Conservation (phyloP, 257 asterid genomes). For the Ajuga chamaepitys region DNA sequence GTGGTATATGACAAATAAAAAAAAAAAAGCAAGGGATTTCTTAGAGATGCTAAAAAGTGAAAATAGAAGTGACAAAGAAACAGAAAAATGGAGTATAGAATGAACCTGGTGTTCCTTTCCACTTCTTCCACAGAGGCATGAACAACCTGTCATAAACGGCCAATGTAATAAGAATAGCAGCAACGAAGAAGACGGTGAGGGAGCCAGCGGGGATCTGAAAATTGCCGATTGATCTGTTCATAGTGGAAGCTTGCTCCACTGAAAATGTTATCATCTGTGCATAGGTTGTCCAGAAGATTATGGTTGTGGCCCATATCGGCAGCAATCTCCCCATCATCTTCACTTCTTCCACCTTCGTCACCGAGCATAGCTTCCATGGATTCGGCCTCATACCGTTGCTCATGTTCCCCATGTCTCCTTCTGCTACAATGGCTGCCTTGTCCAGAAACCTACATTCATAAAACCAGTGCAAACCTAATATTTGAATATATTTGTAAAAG, state of each 20-base stretch:
- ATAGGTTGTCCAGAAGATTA: slow-evolving; percentile 86
- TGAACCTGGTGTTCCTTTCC: slow-evolving; percentile 84
- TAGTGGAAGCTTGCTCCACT: slow-evolving; percentile 85
- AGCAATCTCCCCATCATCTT: slow-evolving; percentile 76
- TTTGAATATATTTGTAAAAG: no score
- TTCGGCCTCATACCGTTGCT: slow-evolving; percentile 30
- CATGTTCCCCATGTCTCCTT: slow-evolving; percentile 40
- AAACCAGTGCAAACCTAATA: no score
- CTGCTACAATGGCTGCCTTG: slow-evolving; percentile 72
- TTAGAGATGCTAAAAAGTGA: no score
- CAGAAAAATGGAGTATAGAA: no score
- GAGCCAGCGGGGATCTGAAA: slow-evolving; percentile 91
- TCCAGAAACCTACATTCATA: slow-evolving; percentile 45
- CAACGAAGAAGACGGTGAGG: slow-evolving; percentile 80
- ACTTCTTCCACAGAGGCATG: slow-evolving; percentile 77
- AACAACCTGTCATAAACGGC: slow-evolving; percentile 64
- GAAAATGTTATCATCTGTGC: slow-evolving; percentile 97
- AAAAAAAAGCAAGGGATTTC: no score
- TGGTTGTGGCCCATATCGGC: slow-evolving; percentile 95
- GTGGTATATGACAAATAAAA: no score
- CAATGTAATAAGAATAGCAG: slow-evolving; percentile 61
- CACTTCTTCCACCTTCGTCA: slow-evolving; percentile 84
- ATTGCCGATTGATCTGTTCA: slow-evolving; percentile 51
- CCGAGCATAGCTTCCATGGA: slow-evolving; percentile 86
- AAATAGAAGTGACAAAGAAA: no score